Percentiles rank a stretch among this genome's conserved stretches.
Conservation (phyloP, 352 stramenopile genomes). For the Thalassiosira hispida region DNA sequence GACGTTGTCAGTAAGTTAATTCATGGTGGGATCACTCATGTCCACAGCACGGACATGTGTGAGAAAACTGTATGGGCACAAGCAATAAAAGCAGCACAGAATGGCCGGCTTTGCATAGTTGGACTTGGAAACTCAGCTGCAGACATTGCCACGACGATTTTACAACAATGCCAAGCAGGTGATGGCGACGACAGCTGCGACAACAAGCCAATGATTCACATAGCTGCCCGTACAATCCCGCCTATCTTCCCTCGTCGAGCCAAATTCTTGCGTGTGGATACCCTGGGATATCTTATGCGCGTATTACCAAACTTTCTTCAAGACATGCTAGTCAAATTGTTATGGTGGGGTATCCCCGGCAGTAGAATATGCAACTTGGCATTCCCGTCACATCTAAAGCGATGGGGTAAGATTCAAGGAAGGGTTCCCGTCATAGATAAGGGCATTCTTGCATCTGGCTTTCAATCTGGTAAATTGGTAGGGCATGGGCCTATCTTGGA, state of each 20-base stretch:
- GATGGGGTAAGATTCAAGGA: conserved; percentile 53
- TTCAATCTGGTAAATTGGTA: conserved; percentile 51
- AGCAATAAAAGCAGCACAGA: conserved; percentile 35
- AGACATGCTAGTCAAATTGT: conserved; percentile 43
- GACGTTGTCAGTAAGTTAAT: conserved; percentile 47
- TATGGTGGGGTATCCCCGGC: conserved; percentile 48
- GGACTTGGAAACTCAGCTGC: conserved; percentile 61
- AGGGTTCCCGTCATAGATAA: conserved; percentile 63
- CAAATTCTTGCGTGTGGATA: conserved; percentile 53
- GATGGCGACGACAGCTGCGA: background rate
- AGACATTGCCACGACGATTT: conserved; percentile 46
- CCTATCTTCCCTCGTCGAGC: conserved; percentile 54
- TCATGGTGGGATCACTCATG: conserved; percentile 22
- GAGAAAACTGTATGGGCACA: conserved; percentile 29
- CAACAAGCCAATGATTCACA: conserved; percentile 47
- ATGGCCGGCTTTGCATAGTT: conserved; percentile 46
- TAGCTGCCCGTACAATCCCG: conserved; percentile 54
- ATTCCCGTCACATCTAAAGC: conserved; percentile 56
- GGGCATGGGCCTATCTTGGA: conserved; percentile 57
- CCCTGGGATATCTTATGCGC: conserved; percentile 48
- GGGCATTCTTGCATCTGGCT: conserved; percentile 48
- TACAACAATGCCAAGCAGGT: conserved; percentile 30
- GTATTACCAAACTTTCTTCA: conserved; percentile 37
- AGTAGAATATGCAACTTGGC: conserved; percentile 49
- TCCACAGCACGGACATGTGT: conserved; percentile 53